phyloP scores from a whole-genome alignment of 805 yeast genomes.

The Metschnikowia kofuensis region DNA sequence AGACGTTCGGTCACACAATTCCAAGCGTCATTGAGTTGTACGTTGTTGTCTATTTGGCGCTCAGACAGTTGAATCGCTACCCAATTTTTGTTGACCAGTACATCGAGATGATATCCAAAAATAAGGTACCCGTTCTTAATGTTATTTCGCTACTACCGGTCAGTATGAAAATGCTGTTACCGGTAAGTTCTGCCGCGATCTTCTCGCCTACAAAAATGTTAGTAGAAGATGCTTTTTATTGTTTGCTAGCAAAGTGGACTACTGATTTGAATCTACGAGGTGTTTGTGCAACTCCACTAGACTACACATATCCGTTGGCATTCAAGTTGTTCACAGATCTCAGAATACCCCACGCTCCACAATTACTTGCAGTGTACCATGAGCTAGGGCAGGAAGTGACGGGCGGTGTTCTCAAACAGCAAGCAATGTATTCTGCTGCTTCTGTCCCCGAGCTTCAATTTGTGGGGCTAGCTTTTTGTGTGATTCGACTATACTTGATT shows the following conservation, averaged over 20 bases:
- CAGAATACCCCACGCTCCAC: slow-evolving; percentile 47
- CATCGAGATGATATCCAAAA: slow-evolving; percentile 37
- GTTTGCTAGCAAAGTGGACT: slow-evolving; percentile 13
- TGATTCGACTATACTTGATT: slow-evolving; percentile 29
- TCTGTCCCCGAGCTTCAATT: slow-evolving; percentile 41
- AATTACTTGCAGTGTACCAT: slow-evolving; percentile 38
- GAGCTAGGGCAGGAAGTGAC: slow-evolving; percentile 15
- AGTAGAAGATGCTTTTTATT: slow-evolving; percentile 32
- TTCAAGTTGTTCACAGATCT: slow-evolving; percentile 41
- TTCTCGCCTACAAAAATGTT: slow-evolving; percentile 44
- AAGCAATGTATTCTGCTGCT: background rate
- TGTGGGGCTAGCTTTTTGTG: slow-evolving; percentile 28
- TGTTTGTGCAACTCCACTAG: slow-evolving; percentile 15
- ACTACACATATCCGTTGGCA: slow-evolving; percentile 36
- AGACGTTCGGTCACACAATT: background rate
- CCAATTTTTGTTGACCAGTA: slow-evolving; percentile 54
- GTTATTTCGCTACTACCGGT: slow-evolving; percentile 41
- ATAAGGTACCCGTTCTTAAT: slow-evolving; percentile 49
- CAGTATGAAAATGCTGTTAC: slow-evolving; percentile 22
- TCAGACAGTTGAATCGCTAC: slow-evolving; percentile 40
- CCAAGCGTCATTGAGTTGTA: slow-evolving; percentile 30
- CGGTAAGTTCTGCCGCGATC: slow-evolving; percentile 32
- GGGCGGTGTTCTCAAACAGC: slow-evolving; percentile 8
- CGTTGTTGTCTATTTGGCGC: slow-evolving; percentile 49
- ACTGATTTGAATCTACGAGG: slow-evolving; percentile 2